Base-by-base conservation (phyloP, 345 rosid genomes). In the Excoecaria agallocha region DNA sequence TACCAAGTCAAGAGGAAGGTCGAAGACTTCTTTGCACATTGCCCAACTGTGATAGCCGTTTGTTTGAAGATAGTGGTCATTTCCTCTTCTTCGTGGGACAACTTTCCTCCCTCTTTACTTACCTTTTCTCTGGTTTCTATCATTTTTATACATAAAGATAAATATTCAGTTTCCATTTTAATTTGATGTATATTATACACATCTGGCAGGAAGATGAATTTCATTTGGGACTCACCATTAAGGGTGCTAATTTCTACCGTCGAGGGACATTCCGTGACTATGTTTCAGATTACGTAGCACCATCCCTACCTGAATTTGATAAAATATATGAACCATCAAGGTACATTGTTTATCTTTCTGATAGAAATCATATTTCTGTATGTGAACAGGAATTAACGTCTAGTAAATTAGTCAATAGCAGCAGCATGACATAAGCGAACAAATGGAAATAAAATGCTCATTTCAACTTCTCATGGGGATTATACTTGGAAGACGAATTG, bases 1-100 rank as follows among this genome's bases (percentile, higher is more conserved):
- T 92, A 60, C 93, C 97, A 15, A 89, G 94, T 80, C 63, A 64
- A 80, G 88, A 70, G 70, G 98, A 94, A 86, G 84, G 90, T 71
- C 78, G 77, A 78, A 86, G 89, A 72, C 89, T 92, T 68, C 77
- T 76, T 22, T 70, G 46, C 67, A 78, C 82, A 51, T 79, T 89
- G 69, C 81, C 70, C 57, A 85, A 80, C 74, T 76, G 91, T 77
- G 90, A 84, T 74, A 83, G 63, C 49, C 94, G 97, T 59, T 77
- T n/a, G 39, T 90, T 89, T 71, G 52, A 77, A 45, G 87, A 86
- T 73, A 83, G 76, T 66, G 89, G 91, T 22, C 98, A 92, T 84
- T 91, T 85, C 72, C 88, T 91, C 63, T 87, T 93, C 83, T 81
- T 93, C 93, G 98, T 93, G 81, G 74, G 84, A 62, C 75, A 43